Base-by-base conservation (phyloP, 768 basidiomycete genomes). In the Xerocomus spinulosus region DNA sequence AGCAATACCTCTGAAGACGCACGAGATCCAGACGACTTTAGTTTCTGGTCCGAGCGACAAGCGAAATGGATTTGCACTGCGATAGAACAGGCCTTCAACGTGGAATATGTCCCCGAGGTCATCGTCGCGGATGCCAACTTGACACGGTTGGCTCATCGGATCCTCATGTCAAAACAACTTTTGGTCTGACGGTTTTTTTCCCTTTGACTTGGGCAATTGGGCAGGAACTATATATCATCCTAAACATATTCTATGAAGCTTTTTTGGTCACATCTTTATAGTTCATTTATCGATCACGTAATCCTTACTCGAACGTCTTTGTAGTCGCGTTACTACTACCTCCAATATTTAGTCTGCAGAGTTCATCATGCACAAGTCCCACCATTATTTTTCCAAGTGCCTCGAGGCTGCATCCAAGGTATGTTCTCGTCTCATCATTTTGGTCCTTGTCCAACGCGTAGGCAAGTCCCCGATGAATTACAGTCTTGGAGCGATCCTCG, bases 61-160 rank as follows among this genome's bases (percentile, higher is more conserved):
- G 96, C 95, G 47, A 86, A 84, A 68, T 80, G 91, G 45, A 97
- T 99, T 55, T 86, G 85, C 43, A 69, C 72, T 17, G 84, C 82
- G 23, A 82, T 95, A 49, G 72, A 87, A 56, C 80, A 90, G 63
- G 79, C 85, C 25, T 97, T 96, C 67, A 81, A 77, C 21, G 86
- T 97, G 33, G 94, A 98, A 60, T 85, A 92, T 63, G 85, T 83
- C 9, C 80, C 83, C 20, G 91, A 95, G 60, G 92, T 99, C 30
- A 77, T 99, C 41, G 75, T 98, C 39, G 95, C 92, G 3, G 92
- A 96, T 59, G 93, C 96, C 23, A 98, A 98, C 67, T 66, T 97
- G 60, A 79, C 82, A n/a, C 75, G 84, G 23, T 70, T 99, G 50
- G 83, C 92, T 2, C 85, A 85, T 58, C 76, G 92, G 59, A 89